Conservation (phyloP, 768 basidiomycete genomes). For the Hypholoma sublateritium region DNA sequence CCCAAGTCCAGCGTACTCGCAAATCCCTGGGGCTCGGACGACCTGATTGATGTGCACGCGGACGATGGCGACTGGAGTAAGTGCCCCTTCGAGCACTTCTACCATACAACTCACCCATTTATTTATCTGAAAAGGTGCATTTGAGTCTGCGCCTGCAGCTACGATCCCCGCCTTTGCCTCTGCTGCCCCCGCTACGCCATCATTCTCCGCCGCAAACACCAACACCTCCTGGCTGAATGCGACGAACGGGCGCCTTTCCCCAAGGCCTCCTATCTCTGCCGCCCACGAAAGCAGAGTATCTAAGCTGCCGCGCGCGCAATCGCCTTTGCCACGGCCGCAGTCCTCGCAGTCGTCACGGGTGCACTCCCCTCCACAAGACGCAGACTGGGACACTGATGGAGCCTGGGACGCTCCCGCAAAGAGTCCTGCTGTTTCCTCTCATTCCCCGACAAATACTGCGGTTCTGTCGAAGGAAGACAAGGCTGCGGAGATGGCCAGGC, state of each 20-base stretch:
- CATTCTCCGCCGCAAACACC: conserved; percentile 1
- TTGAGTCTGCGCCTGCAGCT: conserved; percentile 56
- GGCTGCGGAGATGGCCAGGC: conserved; percentile 86
- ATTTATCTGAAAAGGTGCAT: conserved; percentile 52
- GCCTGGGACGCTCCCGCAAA: conserved; percentile 22
- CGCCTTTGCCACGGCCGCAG: conserved; percentile 13
- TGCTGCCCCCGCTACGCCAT: background rate
- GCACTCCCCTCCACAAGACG: conserved; percentile 16
- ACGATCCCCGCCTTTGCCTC: conserved; percentile 12
- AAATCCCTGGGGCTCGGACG: conserved; percentile 70
- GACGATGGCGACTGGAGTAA: conserved; percentile 95
- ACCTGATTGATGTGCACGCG: conserved; percentile 91
- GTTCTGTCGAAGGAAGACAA: conserved; percentile 86
- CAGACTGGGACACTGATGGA: conserved; percentile 23
- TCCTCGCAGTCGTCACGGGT: conserved; percentile 22
- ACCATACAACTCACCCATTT: background rate
- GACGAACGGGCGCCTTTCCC: background rate
- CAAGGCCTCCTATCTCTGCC: background rate
- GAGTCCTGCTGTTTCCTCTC: background rate
- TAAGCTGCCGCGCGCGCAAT: conserved; percentile 6
- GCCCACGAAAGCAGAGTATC: background rate
- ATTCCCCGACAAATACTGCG: conserved; percentile 32
- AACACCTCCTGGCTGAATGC: background rate
- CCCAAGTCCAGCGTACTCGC: conserved; percentile 29
- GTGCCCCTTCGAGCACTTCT: conserved; percentile 22